Evolutionary conservation across 805 yeast species (phyloP).

Genomic region (Kregervanrija delftensis): DNA sequence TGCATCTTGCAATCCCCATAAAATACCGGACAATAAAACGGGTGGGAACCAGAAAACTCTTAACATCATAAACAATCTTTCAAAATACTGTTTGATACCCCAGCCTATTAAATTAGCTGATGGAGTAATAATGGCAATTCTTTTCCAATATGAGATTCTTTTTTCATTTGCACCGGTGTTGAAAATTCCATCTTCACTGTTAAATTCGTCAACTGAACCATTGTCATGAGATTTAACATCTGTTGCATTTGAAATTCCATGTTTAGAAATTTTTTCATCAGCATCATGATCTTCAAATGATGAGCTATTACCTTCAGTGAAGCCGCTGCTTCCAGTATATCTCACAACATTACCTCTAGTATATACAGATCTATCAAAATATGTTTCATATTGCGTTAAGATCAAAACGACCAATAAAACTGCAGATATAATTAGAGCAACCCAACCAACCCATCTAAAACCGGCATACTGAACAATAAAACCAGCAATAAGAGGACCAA

Average conservation of each 20-base stretch:
- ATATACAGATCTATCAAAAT: constrained; percentile 48
- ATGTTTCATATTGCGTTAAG: constrained; percentile 66
- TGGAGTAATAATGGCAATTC: constrained; percentile 44
- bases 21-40: constrained; percentile 56
- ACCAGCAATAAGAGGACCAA: constrained; percentile 79
- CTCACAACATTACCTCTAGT: neutral
- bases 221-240: neutral
- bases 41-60: constrained; percentile 60
- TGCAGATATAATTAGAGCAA: constrained; percentile 59
- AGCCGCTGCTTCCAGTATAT: neutral
- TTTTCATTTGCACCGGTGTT: constrained; percentile 36
- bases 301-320: neutral
- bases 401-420: constrained; percentile 45
- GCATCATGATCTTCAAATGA: constrained; percentile 2
- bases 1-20: constrained; percentile 80
- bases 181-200: constrained; percentile 5
- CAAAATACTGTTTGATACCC: constrained; percentile 60
- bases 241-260: too few species aligned
- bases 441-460: constrained; percentile 79
- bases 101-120: constrained; percentile 54
- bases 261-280: constrained; percentile 1
- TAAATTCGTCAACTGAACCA: constrained; percentile 6
- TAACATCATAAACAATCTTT: constrained; percentile 42
- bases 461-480: constrained; percentile 51
- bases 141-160: constrained; percentile 37